Base-by-base conservation (phyloP, 192 early-diverging fungal species). In the Chytriomyces sp. region DNA sequence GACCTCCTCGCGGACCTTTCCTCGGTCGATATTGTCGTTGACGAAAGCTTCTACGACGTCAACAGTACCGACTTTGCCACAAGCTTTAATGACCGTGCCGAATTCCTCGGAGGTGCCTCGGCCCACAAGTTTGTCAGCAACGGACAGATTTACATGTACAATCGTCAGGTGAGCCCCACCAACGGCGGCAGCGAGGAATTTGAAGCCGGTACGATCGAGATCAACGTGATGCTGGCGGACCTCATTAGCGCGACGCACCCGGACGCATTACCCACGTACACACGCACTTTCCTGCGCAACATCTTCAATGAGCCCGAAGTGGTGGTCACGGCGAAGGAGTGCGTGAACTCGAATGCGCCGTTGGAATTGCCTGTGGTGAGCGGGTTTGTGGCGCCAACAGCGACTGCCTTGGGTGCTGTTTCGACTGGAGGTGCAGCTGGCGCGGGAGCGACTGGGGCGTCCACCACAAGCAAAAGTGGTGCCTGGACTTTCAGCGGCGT, bases 91-190 rank as follows among this genome's bases (percentile, higher is more conserved):
- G n/a, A 12, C 5, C 22, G 30, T 33, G 25, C 37, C 62, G 33
- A 22, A 74, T 28, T n/a, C 60, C 8, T 14, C 17, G n/a, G 72
- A 10, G 52, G 68, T 34, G 28, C 52, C 31, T 68, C 74, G 53
- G 31, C 39, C 39, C 37, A 67, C 75, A 79, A 78, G 70, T 79
- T 79, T 59, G 25, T 80, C 49, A 14, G 14, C 8, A 80, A 80
- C 77, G 39, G 71, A 36, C 38, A 78, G 56, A 49, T 79, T 49
- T 79, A 32, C 44, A 40, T 36, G 52, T 22, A 28, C 44, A 64
- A 79, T 75, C 52, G 53, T n/a, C 8, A 59, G 32, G 38, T 38
- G 17, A 66, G 7, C 71, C 12, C 52, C 37, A 37, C 28, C 31
- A 76, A 76, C 62, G 75, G 75, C 17, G 68, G 63, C 19, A 67